A percentile compares a stretch with the other conserved stretches of the same genome.
Conservation (phyloP, 225 moss, liverwort and hornwort species). For the Thuidium tamariscinum region DNA sequence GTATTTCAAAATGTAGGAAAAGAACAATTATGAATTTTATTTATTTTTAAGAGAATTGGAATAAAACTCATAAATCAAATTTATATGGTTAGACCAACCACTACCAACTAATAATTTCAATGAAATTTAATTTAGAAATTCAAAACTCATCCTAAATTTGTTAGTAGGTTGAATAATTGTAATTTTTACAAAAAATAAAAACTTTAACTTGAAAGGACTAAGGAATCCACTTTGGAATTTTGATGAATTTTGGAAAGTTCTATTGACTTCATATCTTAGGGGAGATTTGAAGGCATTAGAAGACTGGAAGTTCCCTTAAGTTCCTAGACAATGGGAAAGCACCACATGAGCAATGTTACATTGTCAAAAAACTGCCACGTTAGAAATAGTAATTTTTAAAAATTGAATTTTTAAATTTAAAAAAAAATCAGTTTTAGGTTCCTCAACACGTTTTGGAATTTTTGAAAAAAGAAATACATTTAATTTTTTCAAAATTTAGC, state of each 20-base stretch:
- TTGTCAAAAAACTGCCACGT: too few species aligned
- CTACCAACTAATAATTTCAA: background rate
- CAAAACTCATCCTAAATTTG: background rate
- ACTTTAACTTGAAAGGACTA: accelerated
- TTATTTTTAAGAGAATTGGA: background rate
- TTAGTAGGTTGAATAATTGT: background rate
- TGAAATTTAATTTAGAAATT: background rate
- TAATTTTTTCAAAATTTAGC: too few species aligned
- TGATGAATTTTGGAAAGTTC: accelerated
- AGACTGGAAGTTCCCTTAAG: too few species aligned
- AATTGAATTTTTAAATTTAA: background rate
- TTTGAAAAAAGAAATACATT: too few species aligned
- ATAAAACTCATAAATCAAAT: background rate
- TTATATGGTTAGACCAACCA: background rate
- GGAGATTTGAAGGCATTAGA: too few species aligned
- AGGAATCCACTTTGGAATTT: background rate
- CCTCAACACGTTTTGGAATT: too few species aligned
- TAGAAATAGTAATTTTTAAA: background rate
- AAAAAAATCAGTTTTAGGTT: too few species aligned
- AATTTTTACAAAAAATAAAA: background rate
- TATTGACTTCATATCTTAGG: background rate
- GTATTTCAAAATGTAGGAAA: too few species aligned
- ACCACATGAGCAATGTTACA: too few species aligned
- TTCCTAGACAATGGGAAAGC: too few species aligned
- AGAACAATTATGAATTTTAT: background rate